Evolutionary conservation across 768 basidiomycete species (phyloP).

Genomic region (Nidula microcarpa): DNA sequence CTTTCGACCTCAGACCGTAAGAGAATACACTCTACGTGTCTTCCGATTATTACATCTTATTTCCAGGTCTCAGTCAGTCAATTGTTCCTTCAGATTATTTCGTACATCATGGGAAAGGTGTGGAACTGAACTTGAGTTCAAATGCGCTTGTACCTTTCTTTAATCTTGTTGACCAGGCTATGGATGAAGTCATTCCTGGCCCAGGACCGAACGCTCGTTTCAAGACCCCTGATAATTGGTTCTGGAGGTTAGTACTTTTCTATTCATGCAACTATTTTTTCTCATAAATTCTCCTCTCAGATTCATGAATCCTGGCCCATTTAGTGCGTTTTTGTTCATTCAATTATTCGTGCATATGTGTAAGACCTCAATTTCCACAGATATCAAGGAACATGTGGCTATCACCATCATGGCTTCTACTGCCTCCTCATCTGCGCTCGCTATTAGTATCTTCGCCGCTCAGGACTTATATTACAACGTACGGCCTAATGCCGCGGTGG

Average conservation of each 20-base stretch:
- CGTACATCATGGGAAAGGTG: slow-evolving; percentile 39
- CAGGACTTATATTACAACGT: slow-evolving; percentile 50
- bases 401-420: slow-evolving; percentile 56
- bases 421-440: slow-evolving; percentile 44
- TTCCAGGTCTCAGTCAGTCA: slow-evolving; percentile 29
- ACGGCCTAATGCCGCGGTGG: slow-evolving; percentile 32
- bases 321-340: slow-evolving; percentile 16
- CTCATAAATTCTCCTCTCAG: slow-evolving; percentile 5
- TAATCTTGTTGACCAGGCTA: slow-evolving; percentile 9
- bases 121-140: neutral
- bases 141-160: neutral
- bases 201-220: slow-evolving; percentile 14
- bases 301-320: slow-evolving; percentile 43
- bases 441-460: slow-evolving; percentile 51
- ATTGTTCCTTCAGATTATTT: slow-evolving; percentile 38
- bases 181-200: slow-evolving; percentile 25
- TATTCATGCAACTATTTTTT: neutral
- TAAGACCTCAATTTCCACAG: neutral
- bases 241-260: slow-evolving; percentile 23
- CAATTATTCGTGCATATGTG: slow-evolving; percentile 7
- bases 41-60: neutral
- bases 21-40: neutral
- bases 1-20: slow-evolving; percentile 35
- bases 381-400: slow-evolving; percentile 46
- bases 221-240: slow-evolving; percentile 22